phyloP scores from a whole-genome alignment of 2,329 filamentous ascomycete genomes.

The Colletotrichum lupini region DNA sequence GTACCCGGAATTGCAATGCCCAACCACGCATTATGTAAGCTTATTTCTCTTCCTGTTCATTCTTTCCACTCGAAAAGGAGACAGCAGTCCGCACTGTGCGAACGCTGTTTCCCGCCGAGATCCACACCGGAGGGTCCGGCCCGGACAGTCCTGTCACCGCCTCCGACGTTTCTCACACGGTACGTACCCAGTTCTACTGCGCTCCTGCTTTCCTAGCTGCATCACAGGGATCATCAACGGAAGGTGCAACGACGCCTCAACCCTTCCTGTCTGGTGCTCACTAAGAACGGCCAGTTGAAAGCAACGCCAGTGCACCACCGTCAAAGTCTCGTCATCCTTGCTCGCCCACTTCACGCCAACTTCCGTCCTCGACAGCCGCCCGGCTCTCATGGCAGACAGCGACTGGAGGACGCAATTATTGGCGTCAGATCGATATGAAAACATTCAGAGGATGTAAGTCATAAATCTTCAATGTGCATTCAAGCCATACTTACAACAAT shows the following conservation, averaged over 20 bases:
- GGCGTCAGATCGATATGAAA: conserved; percentile 70
- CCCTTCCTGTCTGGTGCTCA: conserved; percentile 5
- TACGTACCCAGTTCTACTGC: not conserved
- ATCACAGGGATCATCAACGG: not conserved
- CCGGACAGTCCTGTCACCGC: conserved; percentile 4
- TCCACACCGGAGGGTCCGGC: conserved; percentile 3
- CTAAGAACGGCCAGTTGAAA: not conserved
- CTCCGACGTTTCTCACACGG: conserved; percentile 6
- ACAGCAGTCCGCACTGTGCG: not conserved
- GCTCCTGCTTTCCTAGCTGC: not conserved
- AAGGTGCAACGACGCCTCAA: not conserved
- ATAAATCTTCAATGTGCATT: not conserved
- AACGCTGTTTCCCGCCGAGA: not conserved
- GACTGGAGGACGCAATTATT: conserved; percentile 64
- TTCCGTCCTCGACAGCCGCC: not conserved
- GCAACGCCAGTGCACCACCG: not conserved
- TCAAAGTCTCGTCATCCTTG: not conserved
- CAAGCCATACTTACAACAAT: not conserved
- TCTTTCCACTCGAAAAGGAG: not conserved
- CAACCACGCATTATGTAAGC: conserved; percentile 19
- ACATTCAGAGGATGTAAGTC: conserved; percentile 71
- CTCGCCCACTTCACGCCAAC: no score
- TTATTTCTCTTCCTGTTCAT: not conserved
- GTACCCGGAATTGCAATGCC: conserved; percentile 24
- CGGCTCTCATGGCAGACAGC: conserved; percentile 32